Evolutionary conservation across 495 filamentous ascomycete genomes (phyloP).

Genomic region (Penicillium nucicola): DNA sequence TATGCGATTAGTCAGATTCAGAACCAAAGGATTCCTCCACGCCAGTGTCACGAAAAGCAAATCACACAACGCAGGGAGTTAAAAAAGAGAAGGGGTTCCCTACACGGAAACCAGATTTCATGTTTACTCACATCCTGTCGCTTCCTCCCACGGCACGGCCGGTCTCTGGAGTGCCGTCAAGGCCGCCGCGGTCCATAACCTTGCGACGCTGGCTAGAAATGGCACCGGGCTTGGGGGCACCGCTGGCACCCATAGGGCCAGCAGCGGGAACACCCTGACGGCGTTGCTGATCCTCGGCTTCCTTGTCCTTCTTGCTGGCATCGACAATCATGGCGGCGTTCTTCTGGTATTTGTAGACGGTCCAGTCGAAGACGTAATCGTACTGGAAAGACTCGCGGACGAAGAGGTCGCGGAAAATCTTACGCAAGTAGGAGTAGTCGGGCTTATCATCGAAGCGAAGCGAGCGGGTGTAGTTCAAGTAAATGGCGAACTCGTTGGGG

Average conservation of each 20-base stretch:
- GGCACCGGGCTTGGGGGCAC: constrained; percentile 64
- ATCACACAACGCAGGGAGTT: constrained; percentile 79
- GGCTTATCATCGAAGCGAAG: constrained; percentile 99
- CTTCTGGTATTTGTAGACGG: constrained; percentile 99
- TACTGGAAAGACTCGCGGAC: constrained; percentile 99
- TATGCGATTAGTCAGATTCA: constrained; percentile 81
- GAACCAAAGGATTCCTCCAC: constrained; percentile 66
- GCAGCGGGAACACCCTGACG: constrained; percentile 57
- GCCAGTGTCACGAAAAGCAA: constrained; percentile 70
- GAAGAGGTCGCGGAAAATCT: constrained; percentile 99
- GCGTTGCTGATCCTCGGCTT: constrained; percentile 71
- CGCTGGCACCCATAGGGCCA: constrained; percentile 55
- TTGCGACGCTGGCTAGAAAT: constrained; percentile 81
- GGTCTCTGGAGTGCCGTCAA: constrained; percentile 80
- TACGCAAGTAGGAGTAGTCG: constrained; percentile 98
- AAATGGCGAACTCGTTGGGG: constrained; percentile 99
- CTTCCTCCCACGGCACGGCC: constrained; percentile 86
- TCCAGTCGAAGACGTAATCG: constrained; percentile 99
- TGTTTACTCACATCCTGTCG: constrained; percentile 97
- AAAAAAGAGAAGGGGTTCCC: constrained; percentile 60
- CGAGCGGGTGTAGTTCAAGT: constrained; percentile 98
- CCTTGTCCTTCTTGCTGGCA: constrained; percentile 69
- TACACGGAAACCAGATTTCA: constrained; percentile 82
- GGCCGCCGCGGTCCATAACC: constrained; percentile 68
- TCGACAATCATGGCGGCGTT: constrained; percentile 89